These are phyloP conservation scores for Saururus chinensis DNA, from an alignment of 164 flowering plant species.

Conservation along the genomic window DNA sequence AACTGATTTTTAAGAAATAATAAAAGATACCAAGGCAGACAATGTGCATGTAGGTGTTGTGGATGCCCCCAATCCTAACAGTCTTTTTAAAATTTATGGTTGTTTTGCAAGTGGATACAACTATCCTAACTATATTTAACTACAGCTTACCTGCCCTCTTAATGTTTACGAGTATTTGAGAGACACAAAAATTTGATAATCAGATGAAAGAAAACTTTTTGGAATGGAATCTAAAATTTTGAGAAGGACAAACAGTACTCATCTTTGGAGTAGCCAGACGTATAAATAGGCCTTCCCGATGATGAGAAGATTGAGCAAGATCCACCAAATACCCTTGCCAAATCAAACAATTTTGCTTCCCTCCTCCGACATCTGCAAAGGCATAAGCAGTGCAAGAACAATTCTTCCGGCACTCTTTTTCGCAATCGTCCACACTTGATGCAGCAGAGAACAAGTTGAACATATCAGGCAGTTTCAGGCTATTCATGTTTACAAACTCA, in stretches of 20 bases:
- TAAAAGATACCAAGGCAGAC: too few relatives aligned
- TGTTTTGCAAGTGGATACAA: too few relatives aligned
- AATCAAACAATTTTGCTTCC: conserved; percentile 13
- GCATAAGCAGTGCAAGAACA: conserved; percentile 31
- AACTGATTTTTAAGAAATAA: too few relatives aligned
- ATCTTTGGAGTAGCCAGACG: conserved; percentile 18
- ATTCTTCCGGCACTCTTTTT: conserved; percentile 15
- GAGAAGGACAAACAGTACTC: neutral
- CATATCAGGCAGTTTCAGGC: conserved; percentile 7
- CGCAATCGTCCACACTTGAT: neutral
- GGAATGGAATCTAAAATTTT: too few relatives aligned
- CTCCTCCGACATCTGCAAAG: conserved; percentile 5
- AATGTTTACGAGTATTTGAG: too few relatives aligned
- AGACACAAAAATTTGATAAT: too few relatives aligned
- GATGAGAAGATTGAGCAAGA: conserved; percentile 3
- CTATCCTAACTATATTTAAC: too few relatives aligned
- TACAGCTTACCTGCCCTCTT: too few relatives aligned
- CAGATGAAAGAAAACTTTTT: too few relatives aligned
- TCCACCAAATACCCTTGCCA: conserved; percentile 25
- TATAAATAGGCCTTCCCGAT: conserved; percentile 19
- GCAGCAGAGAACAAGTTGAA: neutral
- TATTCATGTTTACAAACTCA: conserved; percentile 6
- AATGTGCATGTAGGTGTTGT: too few relatives aligned
- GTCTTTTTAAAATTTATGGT: too few relatives aligned
- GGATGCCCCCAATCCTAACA: too few relatives aligned